Base-by-base conservation (phyloP, 495 filamentous ascomycete genomes). In the Hyphodiscus hymeniophilus region DNA sequence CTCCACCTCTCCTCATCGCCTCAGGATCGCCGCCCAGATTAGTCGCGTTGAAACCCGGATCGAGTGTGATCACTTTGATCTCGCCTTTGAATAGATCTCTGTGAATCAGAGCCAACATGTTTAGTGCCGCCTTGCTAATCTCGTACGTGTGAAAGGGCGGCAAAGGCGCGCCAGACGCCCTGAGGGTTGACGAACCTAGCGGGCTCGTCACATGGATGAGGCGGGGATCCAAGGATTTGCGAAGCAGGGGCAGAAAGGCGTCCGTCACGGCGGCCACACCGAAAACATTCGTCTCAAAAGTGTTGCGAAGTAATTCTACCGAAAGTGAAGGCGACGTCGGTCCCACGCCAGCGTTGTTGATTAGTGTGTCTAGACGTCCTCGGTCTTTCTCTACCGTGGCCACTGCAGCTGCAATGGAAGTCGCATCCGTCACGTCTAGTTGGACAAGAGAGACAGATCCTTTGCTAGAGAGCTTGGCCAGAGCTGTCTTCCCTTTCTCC, bases 341-440 rank as follows among this genome's bases (percentile, higher is more conserved):
- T 2, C 7, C 7, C 32, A 65, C 73, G 3, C 74, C 78, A 0
- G 77, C 75, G 48, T 80, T 82, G 54, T 80, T 79, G n/a, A 81
- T 68, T 10, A 82, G 60, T 0, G 80, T 64, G 36, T 82, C 76
- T 22, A 81, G 65, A 7, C 63, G 47, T 0, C 68, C 67, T 26
- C 42, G 58, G 11, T 59, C 53, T 12, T 60, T 17, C 23, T 55
- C 39, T 7, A 73, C 52, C 1, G 51, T 45, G 2, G 56, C 47
- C 1, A 55, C 60, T 23, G 71, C 71, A 17, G 44, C 49, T 11
- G 55, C 45, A 36, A 74, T 73, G n/a, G 63, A 67, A 24, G 35
- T 41, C 35, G 71, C 61, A 22, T 60, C 52, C 41, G 66, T 69
- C 34, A 77, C 63, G 36, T 74, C 69, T 21, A 74, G 56, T 8